phyloP scores from a whole-genome alignment of 306 rosid species.

The barrel medic (Medicago truncatula) region MtrunA17r5.0-ANR NC_053045.1:62681501-62682000 shows the following conservation, averaged over 20 bases:
- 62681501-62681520: neutral
- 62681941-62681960: too few relatives aligned
- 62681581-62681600: neutral
- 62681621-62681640: neutral
- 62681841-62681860: too few relatives aligned
- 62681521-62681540: slow-evolving; percentile 27
- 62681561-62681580: neutral
- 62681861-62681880: too few relatives aligned
- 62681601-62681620: neutral
- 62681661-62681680: neutral
- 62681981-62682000: too few relatives aligned
- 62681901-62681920: too few relatives aligned
- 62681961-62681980: too few relatives aligned
- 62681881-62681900: too few relatives aligned
- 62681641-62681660: neutral
- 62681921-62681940: too few relatives aligned
- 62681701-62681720: neutral
- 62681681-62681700: neutral
- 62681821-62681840: too few relatives aligned
- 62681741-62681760: neutral
- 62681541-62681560: neutral
- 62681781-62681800: too few relatives aligned
- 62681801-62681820: too few relatives aligned
- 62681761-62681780: neutral
- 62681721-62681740: neutral